phyloP scores from a whole-genome alignment of 768 basidiomycete species.

The Tricholomella constricta region DNA sequence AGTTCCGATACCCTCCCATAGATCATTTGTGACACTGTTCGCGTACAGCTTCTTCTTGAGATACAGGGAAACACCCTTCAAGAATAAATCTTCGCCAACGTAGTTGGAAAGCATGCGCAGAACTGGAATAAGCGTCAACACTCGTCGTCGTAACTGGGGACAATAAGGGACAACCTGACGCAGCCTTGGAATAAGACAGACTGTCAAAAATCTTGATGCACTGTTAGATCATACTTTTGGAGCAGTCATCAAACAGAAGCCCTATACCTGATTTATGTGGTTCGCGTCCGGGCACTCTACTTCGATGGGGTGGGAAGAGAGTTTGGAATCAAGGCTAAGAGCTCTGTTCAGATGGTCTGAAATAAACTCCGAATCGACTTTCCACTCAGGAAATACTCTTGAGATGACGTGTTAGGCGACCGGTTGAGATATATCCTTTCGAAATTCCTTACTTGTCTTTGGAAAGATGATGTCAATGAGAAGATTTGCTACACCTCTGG shows the following conservation, averaged over 20 bases:
- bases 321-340: slow-evolving; percentile 78
- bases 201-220: slow-evolving; percentile 78
- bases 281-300: slow-evolving; percentile 87
- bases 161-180: slow-evolving; percentile 51
- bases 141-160: not conserved
- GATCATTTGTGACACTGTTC: slow-evolving; percentile 82
- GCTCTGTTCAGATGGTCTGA: slow-evolving; percentile 76
- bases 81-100: slow-evolving; percentile 87
- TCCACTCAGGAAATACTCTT: slow-evolving; percentile 86
- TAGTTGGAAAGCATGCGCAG: slow-evolving; percentile 90
- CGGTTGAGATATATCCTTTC: not conserved
- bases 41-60: slow-evolving; percentile 85
- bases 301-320: slow-evolving; percentile 91
- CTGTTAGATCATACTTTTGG: not conserved
- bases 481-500: not conserved
- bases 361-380: slow-evolving; percentile 79
- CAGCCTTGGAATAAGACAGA: slow-evolving; percentile 85
- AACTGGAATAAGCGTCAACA: slow-evolving; percentile 50
- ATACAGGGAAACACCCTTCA: slow-evolving; percentile 88
- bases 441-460: slow-evolving; percentile 50
- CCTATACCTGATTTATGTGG: slow-evolving; percentile 70
- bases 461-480: slow-evolving; percentile 4
- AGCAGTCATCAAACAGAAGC: not conserved
- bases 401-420: slow-evolving; percentile 2
- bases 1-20: slow-evolving; percentile 83